Base-by-base conservation (phyloP, 2,329 filamentous ascomycete species). In the Elsinoe arachidis region DNA sequence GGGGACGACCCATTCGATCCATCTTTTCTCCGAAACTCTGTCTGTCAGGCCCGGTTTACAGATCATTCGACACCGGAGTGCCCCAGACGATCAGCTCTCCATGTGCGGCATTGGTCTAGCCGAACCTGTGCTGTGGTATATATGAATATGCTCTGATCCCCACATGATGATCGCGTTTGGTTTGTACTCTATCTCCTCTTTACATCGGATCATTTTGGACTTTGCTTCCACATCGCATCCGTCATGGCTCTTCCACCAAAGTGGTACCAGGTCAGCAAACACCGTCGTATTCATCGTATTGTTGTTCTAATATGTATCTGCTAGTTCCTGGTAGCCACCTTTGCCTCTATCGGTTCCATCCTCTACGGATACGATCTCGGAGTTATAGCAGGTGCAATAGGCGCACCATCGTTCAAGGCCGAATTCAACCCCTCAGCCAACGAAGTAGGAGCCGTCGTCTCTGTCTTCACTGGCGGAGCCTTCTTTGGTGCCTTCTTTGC, bases 401-500 rank as follows among this genome's bases (percentile, higher is more conserved):
- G 71, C 3, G 73, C 71, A 9, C 59, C 68, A n/a, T 71, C 73
- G 23, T 78, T 78, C 66, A 66, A 63, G 1, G 46, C 59, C 52
- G 66, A 68, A 12, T 78, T 78, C 67, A 65, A 71, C 0, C 72
- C 75, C 0, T 68, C 60, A 30, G 59, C 66, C 7, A 66, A 72
- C 61, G 71, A 77, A 38, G 33, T 37, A 5, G 87, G 86, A 55
- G 80, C 86, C 2, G 85, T 90, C 0, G 87, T 91, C 1, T 87
- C 86, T 1, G 78, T 90, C 59, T 91, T 92, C 69, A 92, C 88
- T 0, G 85, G 79, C 2, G 83, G 87, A 44, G 87, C 87, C 19
- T 89, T 89, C 72, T 80, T 86, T 61, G 87, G 86, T 7, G 83
- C 86, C 23, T 74, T 74, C 33, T 72, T 82, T 35, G 87, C 83